A percentile compares a stretch with the other conserved stretches of the same genome.
Conservation (phyloP, 768 basidiomycete genomes). For the Psilocybe sp. region DNA sequence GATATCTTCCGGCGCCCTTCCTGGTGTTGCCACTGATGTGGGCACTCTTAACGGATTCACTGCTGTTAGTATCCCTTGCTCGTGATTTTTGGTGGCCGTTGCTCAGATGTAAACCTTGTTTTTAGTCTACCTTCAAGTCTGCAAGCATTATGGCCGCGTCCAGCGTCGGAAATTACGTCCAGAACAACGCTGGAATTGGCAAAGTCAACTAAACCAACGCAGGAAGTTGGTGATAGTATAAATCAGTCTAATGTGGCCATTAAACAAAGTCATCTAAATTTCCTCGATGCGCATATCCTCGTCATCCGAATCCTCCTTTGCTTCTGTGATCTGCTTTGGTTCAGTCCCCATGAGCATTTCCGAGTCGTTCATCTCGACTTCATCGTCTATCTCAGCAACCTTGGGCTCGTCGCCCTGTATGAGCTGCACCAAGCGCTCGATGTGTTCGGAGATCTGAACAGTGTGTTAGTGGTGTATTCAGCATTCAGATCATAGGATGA, state of each 20-base stretch:
- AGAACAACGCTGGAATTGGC: slow-evolving; percentile 21
- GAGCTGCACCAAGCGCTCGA: slow-evolving; percentile 86
- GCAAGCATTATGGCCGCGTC: slow-evolving; percentile 17
- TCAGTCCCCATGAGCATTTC: slow-evolving; percentile 9
- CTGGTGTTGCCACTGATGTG: slow-evolving; percentile 16
- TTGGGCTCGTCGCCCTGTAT: slow-evolving; percentile 74
- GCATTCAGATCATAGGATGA: neutral
- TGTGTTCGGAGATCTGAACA: slow-evolving; percentile 75
- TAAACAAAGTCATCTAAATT: slow-evolving; percentile 37
- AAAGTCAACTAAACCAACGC: slow-evolving; percentile 16
- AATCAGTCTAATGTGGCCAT: neutral
- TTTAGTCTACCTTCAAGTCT: slow-evolving; percentile 16
- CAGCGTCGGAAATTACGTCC: slow-evolving; percentile 16
- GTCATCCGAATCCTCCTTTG: slow-evolving; percentile 43
- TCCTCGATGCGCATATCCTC: slow-evolving; percentile 78
- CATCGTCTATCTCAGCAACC: slow-evolving; percentile 34
- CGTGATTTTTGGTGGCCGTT: neutral
- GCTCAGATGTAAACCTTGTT: neutral
- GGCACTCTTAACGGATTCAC: slow-evolving; percentile 22
- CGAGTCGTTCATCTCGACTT: slow-evolving; percentile 16
- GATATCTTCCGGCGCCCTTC: slow-evolving; percentile 16
- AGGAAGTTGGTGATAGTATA: neutral
- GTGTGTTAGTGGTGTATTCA: neutral
- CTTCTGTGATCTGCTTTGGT: slow-evolving; percentile 4
- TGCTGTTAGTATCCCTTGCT: slow-evolving; percentile 10